A percentile compares a stretch with the other conserved stretches of the same genome.
phyloP scores from a whole-genome alignment of 176 grass and related monocot genomes.

The Alopecurus myosuroides region DNA sequence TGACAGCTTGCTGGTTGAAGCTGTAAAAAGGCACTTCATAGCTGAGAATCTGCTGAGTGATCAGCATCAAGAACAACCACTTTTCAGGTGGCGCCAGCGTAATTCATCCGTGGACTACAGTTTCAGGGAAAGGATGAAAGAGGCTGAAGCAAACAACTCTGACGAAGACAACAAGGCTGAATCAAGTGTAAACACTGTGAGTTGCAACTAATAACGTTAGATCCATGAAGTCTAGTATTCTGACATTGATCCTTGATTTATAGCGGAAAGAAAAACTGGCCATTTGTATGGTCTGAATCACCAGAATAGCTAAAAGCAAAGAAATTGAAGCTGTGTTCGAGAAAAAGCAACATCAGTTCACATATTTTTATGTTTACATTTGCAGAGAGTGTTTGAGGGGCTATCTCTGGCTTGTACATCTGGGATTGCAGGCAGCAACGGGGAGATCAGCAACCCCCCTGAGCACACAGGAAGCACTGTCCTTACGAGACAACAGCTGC shows the following conservation, averaged over 20 bases:
- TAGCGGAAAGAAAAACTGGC: neutral
- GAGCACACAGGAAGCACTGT: neutral
- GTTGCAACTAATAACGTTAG: neutral
- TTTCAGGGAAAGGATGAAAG: conserved; percentile 33
- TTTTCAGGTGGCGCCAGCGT: conserved; percentile 66
- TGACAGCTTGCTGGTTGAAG: conserved; percentile 24
- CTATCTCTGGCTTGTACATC: conserved; percentile 55
- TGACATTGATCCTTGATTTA: neutral
- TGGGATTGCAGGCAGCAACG: conserved; percentile 23
- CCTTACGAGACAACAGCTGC: conserved; percentile 32
- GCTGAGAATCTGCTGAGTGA: conserved; percentile 74
- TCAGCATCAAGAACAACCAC: conserved; percentile 51
- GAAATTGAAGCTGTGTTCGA: neutral
- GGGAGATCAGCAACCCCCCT: conserved; percentile 27
- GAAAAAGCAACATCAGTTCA: neutral
- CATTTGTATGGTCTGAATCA: neutral
- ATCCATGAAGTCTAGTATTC: neutral
- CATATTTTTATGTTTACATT: neutral
- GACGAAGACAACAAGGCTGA: neutral
- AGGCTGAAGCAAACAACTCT: conserved; percentile 21
- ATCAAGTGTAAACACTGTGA: conserved; percentile 20
- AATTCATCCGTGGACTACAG: conserved; percentile 37
- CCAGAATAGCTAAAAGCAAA: neutral
- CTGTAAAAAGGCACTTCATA: conserved; percentile 61
- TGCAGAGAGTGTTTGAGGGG: conserved; percentile 40